These are phyloP conservation scores for Chrysosporium keratinophilum DNA, from an alignment of 2,329 filamentous ascomycete species.

Conservation along the genomic window DNA sequence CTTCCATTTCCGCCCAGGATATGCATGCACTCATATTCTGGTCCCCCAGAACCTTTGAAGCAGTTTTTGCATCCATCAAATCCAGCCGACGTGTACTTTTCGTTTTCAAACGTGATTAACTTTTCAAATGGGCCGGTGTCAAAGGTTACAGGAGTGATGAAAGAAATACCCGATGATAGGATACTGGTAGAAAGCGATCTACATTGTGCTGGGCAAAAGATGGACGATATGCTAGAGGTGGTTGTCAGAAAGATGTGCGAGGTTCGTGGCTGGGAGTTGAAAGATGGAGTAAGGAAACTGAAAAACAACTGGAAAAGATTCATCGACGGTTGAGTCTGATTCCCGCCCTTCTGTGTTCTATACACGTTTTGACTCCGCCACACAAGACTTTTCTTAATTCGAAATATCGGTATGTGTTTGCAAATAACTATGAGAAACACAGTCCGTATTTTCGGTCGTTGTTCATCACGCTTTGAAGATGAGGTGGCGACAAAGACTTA, in stretches of 20 bases:
- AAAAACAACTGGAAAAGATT: slow-evolving; percentile 69
- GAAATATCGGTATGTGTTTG: too few relatives aligned
- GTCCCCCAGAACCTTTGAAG: slow-evolving; percentile 59
- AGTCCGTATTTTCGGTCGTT: too few relatives aligned
- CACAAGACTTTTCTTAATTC: too few relatives aligned
- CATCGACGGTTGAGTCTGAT: slow-evolving; percentile 48
- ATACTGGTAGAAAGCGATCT: slow-evolving; percentile 85
- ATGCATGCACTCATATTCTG: slow-evolving; percentile 90
- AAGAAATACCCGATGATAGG: slow-evolving; percentile 62
- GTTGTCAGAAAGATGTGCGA: slow-evolving; percentile 66
- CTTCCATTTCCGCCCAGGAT: slow-evolving; percentile 74
- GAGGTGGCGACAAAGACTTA: background rate
- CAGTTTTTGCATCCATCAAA: slow-evolving; percentile 66
- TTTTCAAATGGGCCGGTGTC: slow-evolving; percentile 46
- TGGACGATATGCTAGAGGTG: slow-evolving; percentile 68
- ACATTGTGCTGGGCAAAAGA: slow-evolving; percentile 66
- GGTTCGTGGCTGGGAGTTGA: slow-evolving; percentile 65
- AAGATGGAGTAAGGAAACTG: slow-evolving; percentile 58
- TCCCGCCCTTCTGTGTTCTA: too few relatives aligned
- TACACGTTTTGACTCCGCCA: too few relatives aligned
- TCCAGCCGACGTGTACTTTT: slow-evolving; percentile 72
- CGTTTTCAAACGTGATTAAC: slow-evolving; percentile 79
- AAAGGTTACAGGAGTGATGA: slow-evolving; percentile 57
- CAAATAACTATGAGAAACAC: too few relatives aligned
- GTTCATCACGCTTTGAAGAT: background rate